These are phyloP conservation scores for Geranomyces variabilis DNA, from an alignment of 192 early-diverging fungal genomes.

Conservation along the genomic window DNA sequence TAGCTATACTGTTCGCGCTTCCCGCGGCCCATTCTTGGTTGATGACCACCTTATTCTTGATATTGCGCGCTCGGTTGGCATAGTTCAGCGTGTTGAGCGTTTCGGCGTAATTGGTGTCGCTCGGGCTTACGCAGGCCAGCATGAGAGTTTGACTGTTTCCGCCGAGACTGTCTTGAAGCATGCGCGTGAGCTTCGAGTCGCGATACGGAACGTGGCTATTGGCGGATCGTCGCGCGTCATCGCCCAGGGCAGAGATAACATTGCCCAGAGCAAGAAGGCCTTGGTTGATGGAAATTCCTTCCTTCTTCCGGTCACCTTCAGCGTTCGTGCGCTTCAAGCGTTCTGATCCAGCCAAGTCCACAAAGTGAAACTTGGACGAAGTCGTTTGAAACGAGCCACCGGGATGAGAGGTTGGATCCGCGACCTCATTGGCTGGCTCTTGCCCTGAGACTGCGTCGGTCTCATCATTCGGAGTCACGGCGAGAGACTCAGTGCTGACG, in stretches of 20 bases:
- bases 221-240: constrained; percentile 52
- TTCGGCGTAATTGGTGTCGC: constrained; percentile 83
- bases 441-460: background rate
- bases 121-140: constrained; percentile 92
- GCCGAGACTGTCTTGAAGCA: constrained; percentile 95
- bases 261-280: constrained; percentile 95
- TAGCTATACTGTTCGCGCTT: constrained; percentile 23
- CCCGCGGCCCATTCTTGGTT: constrained; percentile 63
- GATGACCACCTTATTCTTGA: constrained; percentile 86
- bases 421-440: background rate
- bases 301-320: constrained; percentile 88
- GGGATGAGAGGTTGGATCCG: constrained; percentile 1
- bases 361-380: constrained; percentile 95
- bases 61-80: constrained; percentile 94
- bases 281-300: constrained; percentile 97
- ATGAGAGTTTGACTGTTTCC: constrained; percentile 92
- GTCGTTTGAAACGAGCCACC: constrained; percentile 61
- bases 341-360: constrained; percentile 98
- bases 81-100: constrained; percentile 96
- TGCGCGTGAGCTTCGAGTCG: constrained; percentile 91
- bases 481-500: constrained; percentile 8
- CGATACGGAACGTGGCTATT: constrained; percentile 86
- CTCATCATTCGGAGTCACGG: background rate
- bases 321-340: constrained; percentile 90
- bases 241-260: constrained; percentile 96